A percentile compares a stretch with the other conserved stretches of the same genome.
Conservation (phyloP, 108 stramenopile species). For the Nitzschia sp. region DNA sequence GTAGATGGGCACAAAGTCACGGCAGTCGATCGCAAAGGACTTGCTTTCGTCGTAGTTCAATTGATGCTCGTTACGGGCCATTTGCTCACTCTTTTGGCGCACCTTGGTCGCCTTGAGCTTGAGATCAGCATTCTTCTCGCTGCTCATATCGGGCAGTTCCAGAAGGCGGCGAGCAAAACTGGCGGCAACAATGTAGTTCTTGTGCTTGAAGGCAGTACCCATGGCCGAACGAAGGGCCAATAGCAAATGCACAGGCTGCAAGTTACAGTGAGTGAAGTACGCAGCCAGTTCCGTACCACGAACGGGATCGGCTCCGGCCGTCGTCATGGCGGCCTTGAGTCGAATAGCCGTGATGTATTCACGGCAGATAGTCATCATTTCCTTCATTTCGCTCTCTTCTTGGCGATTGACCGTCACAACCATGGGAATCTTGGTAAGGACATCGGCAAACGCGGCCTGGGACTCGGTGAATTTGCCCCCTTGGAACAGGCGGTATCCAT, state of each 20-base stretch:
- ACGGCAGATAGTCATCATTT: conserved; percentile 89
- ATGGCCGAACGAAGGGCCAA: conserved; percentile 97
- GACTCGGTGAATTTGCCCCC: conserved; percentile 95
- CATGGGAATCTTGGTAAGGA: conserved; percentile 89
- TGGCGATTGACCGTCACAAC: conserved; percentile 76
- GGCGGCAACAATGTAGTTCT: conserved; percentile 97
- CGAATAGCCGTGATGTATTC: conserved; percentile 98
- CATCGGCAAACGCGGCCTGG: conserved; percentile 66
- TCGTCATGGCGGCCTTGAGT: conserved; percentile 87
- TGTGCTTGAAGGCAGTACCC: conserved; percentile 98
- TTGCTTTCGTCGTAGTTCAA: conserved; percentile 97
- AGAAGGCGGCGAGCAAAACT: conserved; percentile 95
- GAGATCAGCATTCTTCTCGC: conserved; percentile 93
- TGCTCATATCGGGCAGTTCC: conserved; percentile 95
- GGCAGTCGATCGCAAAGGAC: conserved; percentile 92
- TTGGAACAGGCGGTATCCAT: conserved; percentile 93
- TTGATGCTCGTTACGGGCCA: conserved; percentile 95
- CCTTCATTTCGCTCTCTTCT: conserved; percentile 93
- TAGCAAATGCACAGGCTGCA: conserved; percentile 95
- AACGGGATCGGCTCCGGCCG: conserved; percentile 70
- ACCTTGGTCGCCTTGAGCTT: conserved; percentile 95
- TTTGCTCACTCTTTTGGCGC: conserved; percentile 95
- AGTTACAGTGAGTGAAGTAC: conserved; percentile 99
- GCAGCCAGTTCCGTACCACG: conserved; percentile 96
- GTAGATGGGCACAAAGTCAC: conserved; percentile 90